Evolutionary conservation across 805 yeast species (phyloP).

Genomic region (Nakazawaea ambrosiae): DNA sequence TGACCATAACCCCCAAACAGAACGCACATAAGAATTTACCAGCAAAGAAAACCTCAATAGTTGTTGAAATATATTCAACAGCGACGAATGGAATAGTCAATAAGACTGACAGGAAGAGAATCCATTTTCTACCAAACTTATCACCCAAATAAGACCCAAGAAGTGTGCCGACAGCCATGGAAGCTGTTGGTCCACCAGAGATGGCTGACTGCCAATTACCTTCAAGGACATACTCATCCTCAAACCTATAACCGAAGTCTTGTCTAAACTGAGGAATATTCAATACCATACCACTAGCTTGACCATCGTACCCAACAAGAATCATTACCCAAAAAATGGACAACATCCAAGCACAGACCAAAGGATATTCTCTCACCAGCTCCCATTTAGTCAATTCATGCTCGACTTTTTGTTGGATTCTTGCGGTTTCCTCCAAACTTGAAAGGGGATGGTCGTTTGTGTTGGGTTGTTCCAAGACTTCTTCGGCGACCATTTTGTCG

Average conservation of each 20-base stretch:
- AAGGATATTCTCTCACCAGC: slow-evolving; percentile 31
- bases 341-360: slow-evolving; percentile 32
- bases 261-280: slow-evolving; percentile 27
- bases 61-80: slow-evolving; percentile 32
- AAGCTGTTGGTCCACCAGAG: slow-evolving; percentile 22
- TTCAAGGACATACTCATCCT: slow-evolving; percentile 26
- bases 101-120: slow-evolving; percentile 24
- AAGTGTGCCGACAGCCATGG: slow-evolving; percentile 29
- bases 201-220: slow-evolving; percentile 39
- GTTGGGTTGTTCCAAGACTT: no score
- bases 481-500: no score
- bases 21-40: slow-evolving; percentile 36
- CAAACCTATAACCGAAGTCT: slow-evolving; percentile 24
- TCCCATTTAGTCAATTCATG: slow-evolving; percentile 18
- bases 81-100: slow-evolving; percentile 28
- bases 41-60: slow-evolving; percentile 27
- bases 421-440: slow-evolving; percentile 13
- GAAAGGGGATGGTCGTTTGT: no score
- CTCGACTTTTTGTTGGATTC: slow-evolving; percentile 16
- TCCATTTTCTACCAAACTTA: slow-evolving; percentile 28
- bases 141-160: slow-evolving; percentile 28
- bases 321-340: slow-evolving; percentile 29
- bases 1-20: slow-evolving; percentile 36
- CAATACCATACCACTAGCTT: slow-evolving; percentile 29
- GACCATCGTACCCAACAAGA: slow-evolving; percentile 37